Evolutionary conservation across 805 yeast genomes (phyloP), one percentile per base, ranked within the genome.

Genomic region (Suhomyces canberraensis): DNA sequence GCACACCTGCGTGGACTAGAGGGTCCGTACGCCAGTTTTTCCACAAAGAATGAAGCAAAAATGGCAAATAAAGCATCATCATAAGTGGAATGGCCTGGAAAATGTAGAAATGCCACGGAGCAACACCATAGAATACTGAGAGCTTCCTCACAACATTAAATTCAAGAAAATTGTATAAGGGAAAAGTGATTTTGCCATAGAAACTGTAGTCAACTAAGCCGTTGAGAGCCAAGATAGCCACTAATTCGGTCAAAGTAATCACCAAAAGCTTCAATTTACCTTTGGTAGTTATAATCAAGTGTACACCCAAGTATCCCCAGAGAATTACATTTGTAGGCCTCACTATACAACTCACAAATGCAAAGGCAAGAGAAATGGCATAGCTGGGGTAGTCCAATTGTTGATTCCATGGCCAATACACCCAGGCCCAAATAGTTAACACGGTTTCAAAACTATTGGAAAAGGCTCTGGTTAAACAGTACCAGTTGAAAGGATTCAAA

Each of bases 31-130:
- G 28, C 34, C 45, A 44, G 19, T 43, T 38, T 11, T 38, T 42
- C 27, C 31, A 29, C n/a, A 18, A 26, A 16, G 25, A 21, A 36
- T 37, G 52, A 0, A 79, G 11, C 40, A 79, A 70, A 21, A 81
- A 66, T 0, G 96, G 95, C 2, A 84, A 42, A 45, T 74, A 79
- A 2, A 80, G 75, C 53, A 86, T 73, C 35, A 84, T 56, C 33
- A 90, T 58, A 8, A 91, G 63, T 0, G 98, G 98, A 1, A 93
- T 40, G 6, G 86, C 95, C 60, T 93, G 96, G 5, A 75, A 56
- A 2, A 91, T 25, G 58, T 93, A 93, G 63, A 90, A 93, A 54
- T 84, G 85, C 79, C 88, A 74, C 14, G 95, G 84, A 14, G 93
- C 79, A 0, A 71, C 64, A 0, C 99, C 99, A 59, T 93, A 93